Evolutionary conservation across 1,284 basidiomycete genomes (phyloP).

Genomic region (Pascua guehoae): DNA sequence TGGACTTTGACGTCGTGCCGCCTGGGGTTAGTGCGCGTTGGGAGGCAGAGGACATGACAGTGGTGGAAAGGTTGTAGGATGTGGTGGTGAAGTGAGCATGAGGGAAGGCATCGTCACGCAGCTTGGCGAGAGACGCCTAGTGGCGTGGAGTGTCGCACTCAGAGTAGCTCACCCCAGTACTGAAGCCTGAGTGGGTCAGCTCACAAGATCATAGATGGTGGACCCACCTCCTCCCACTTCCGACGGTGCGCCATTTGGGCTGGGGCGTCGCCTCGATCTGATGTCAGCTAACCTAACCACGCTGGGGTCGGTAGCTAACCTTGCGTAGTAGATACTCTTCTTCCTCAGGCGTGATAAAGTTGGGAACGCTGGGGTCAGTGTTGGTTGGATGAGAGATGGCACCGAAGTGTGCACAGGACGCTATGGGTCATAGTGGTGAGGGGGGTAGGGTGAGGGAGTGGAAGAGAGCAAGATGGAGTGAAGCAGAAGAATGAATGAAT

Average conservation of each 20-base stretch:
- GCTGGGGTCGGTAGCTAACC: slow-evolving; percentile 52
- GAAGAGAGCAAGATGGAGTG: too few relatives aligned
- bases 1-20: slow-evolving; percentile 42
- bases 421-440: too few relatives aligned
- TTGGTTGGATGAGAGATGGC: too few relatives aligned
- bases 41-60: neutral
- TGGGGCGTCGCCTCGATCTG: slow-evolving; percentile 73
- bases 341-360: slow-evolving; percentile 75
- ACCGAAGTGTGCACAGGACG: too few relatives aligned
- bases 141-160: neutral
- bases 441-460: too few relatives aligned
- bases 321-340: slow-evolving; percentile 73
- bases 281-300: slow-evolving; percentile 11
- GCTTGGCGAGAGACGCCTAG: too few relatives aligned
- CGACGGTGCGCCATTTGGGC: slow-evolving; percentile 76
- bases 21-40: slow-evolving; percentile 23
- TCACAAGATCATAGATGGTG: neutral
- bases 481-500: too few relatives aligned
- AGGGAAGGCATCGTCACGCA: too few relatives aligned
- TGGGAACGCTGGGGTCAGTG: slow-evolving; percentile 60
- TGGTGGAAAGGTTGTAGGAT: too few relatives aligned
- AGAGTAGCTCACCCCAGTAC: slow-evolving; percentile 62
- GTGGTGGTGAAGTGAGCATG: too few relatives aligned
- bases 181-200: slow-evolving; percentile 57
- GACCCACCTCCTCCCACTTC: slow-evolving; percentile 65